Evolutionary conservation across 148 eudicot genomes (phyloP).

Genomic region (Rhododendron molle): DNA sequence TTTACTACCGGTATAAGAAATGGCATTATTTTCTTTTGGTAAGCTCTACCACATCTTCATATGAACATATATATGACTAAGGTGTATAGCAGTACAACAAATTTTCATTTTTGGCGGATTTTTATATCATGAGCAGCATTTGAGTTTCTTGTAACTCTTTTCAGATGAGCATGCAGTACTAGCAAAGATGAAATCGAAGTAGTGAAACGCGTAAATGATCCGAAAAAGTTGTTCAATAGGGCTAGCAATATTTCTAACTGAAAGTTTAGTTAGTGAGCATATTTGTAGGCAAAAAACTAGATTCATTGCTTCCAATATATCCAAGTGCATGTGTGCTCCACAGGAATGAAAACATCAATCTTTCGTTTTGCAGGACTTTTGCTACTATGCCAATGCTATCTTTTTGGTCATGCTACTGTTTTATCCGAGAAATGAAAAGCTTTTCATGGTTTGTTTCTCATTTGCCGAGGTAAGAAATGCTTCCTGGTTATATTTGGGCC

Average conservation of each 20-base stretch:
- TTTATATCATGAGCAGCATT: background rate
- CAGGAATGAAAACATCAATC: background rate
- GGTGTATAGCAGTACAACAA: background rate
- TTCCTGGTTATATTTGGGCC: background rate
- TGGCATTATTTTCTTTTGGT: conserved; percentile 98
- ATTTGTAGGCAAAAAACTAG: background rate
- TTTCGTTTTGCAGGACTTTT: conserved; percentile 71
- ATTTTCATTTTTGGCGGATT: background rate
- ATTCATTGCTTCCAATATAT: background rate
- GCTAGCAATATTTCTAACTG: background rate
- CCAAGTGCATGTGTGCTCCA: background rate
- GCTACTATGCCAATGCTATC: conserved; percentile 97
- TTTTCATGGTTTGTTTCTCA: conserved; percentile 97
- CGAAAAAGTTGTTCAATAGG: background rate
- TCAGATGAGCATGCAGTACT: background rate
- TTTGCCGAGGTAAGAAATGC: conserved; percentile 80
- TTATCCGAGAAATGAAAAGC: conserved; percentile 83
- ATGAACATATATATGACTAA: background rate
- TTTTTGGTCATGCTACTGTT: conserved; percentile 77
- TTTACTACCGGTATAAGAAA: conserved; percentile 91
- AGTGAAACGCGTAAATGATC: background rate
- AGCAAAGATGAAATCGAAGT: background rate
- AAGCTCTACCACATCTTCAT: conserved; percentile 15
- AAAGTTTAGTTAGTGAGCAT: background rate
- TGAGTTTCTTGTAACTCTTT: background rate